Conservation (phyloP, 768 basidiomycete species). For the Termitomyces sp. region DNA sequence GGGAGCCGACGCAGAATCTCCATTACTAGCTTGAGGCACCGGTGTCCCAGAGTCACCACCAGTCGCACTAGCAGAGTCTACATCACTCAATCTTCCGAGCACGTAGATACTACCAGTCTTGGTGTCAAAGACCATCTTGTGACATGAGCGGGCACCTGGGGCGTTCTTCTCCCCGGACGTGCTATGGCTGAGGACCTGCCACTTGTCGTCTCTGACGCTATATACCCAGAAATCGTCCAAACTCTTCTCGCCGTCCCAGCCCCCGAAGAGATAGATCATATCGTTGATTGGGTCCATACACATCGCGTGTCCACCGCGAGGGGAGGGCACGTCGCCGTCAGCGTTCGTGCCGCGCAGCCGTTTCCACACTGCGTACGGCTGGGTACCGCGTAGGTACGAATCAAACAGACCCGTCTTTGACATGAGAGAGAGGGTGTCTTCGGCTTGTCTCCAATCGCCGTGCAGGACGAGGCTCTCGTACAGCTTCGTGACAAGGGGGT, state of each 20-base stretch:
- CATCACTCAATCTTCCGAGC: constrained; percentile 61
- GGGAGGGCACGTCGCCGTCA: constrained; percentile 58
- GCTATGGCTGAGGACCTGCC: constrained; percentile 52
- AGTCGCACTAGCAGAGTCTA: constrained; percentile 32
- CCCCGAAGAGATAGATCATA: constrained; percentile 71
- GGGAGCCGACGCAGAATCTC: constrained; percentile 8
- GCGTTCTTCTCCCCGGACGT: constrained; percentile 56
- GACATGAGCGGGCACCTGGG: constrained; percentile 68
- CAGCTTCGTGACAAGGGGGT: constrained; percentile 62
- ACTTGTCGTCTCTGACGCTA: constrained; percentile 49
- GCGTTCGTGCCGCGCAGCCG: constrained; percentile 54
- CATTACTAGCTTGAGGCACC: constrained; percentile 4
- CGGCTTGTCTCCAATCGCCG: constrained; percentile 57
- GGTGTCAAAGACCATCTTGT: constrained; percentile 78
- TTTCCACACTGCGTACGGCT: constrained; percentile 57
- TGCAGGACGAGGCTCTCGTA: constrained; percentile 59
- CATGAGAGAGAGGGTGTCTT: constrained; percentile 43
- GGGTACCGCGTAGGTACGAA: constrained; percentile 48
- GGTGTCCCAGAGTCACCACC: constrained; percentile 15
- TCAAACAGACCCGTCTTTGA: constrained; percentile 57
- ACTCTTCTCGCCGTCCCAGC: constrained; percentile 68
- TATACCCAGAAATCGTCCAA: constrained; percentile 81
- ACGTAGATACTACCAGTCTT: constrained; percentile 66
- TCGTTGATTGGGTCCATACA: constrained; percentile 62
- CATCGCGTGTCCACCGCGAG: constrained; percentile 79